A percentile compares a stretch with the other conserved stretches of the same genome.
phyloP scores from a whole-genome alignment of 129 eudicot genomes.

The Lonicera japonica region DNA sequence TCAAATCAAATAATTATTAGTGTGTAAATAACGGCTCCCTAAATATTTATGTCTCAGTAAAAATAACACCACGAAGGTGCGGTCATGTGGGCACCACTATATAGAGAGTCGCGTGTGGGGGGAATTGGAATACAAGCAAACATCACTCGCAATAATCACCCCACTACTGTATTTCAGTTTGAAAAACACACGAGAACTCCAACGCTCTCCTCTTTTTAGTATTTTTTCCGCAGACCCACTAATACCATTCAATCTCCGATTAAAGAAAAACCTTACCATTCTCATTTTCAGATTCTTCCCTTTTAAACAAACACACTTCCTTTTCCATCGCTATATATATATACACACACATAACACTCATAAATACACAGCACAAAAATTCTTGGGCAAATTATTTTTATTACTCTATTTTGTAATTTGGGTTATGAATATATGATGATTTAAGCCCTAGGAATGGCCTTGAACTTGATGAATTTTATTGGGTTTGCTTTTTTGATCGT shows the following conservation, averaged over 20 bases:
- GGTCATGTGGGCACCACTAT: too few relatives aligned
- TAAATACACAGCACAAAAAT: not conserved
- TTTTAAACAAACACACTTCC: not conserved
- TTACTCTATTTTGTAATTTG: not conserved
- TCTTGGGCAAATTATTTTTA: not conserved
- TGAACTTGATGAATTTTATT: not conserved
- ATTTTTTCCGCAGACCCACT: not conserved
- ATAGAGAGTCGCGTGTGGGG: too few relatives aligned
- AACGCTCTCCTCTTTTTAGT: too few relatives aligned
- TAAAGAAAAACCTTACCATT: not conserved
- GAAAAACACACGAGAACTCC: too few relatives aligned
- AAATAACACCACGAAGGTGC: too few relatives aligned
- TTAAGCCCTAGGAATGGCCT: not conserved
- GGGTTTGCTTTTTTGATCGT: conserved; percentile 11
- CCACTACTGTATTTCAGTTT: too few relatives aligned
- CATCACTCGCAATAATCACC: too few relatives aligned
- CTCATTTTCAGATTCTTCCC: not conserved
- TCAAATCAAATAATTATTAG: too few relatives aligned
- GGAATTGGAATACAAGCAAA: too few relatives aligned
- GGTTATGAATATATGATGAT: not conserved
- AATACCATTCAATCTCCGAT: not conserved
- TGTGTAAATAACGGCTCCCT: too few relatives aligned
- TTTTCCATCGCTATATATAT: not conserved
- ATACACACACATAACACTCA: not conserved
- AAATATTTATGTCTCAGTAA: too few relatives aligned